These are phyloP conservation scores for Parastagonospora nodorum DNA, from an alignment of 2,329 filamentous ascomycete species.

Conservation along the genomic window DNA sequence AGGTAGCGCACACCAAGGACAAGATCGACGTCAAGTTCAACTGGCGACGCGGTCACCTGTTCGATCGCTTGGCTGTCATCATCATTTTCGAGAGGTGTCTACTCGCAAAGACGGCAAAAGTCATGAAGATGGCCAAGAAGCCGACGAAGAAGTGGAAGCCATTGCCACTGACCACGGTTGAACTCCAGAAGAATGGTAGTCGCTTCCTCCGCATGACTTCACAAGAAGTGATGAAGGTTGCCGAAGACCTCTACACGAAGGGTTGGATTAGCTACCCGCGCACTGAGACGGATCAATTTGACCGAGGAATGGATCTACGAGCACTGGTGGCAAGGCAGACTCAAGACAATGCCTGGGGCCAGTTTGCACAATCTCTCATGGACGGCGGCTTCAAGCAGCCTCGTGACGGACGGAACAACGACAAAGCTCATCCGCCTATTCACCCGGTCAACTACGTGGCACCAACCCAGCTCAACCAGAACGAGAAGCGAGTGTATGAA, in stretches of 20 bases:
- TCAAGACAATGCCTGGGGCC: constrained; percentile 76
- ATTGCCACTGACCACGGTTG: constrained; percentile 90
- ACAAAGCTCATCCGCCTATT: constrained; percentile 96
- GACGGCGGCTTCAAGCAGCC: constrained; percentile 81
- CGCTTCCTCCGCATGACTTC: constrained; percentile 88
- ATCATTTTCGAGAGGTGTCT: constrained; percentile 88
- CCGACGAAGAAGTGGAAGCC: constrained; percentile 94
- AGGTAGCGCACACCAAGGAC: constrained; percentile 77
- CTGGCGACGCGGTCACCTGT: constrained; percentile 82
- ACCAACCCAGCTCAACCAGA: constrained; percentile 62
- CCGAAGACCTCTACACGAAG: constrained; percentile 87
- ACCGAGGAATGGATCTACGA: constrained; percentile 83
- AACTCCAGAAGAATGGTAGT: constrained; percentile 94
- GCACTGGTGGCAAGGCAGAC: constrained; percentile 83
- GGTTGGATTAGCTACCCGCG: constrained; percentile 97
- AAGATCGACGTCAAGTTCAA: constrained; percentile 79
- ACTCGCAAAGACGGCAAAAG: constrained; percentile 73
- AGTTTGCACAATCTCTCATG: constrained; percentile 75
- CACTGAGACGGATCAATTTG: constrained; percentile 96
- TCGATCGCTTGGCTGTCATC: constrained; percentile 80
- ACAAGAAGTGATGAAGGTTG: constrained; percentile 83
- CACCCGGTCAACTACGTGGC: constrained; percentile 89
- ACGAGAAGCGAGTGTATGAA: constrained; percentile 83
- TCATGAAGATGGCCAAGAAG: constrained; percentile 86
- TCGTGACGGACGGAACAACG: constrained; percentile 83